These are phyloP conservation scores for Candida sphagnicola DNA, from an alignment of 805 yeast species.

Conservation along the genomic window DNA sequence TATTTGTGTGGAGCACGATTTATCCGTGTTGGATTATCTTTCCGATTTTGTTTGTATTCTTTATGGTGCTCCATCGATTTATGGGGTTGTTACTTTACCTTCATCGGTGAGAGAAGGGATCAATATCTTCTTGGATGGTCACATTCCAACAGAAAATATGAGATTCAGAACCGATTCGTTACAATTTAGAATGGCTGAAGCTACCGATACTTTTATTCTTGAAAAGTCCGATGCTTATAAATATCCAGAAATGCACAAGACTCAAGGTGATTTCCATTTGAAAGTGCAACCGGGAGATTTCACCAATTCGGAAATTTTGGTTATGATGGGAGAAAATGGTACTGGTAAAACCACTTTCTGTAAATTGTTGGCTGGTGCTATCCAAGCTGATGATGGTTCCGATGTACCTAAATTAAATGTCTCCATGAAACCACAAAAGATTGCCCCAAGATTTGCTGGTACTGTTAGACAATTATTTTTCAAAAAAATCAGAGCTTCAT, in stretches of 20 bases:
- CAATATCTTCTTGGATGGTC: conserved; percentile 97
- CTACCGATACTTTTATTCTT: conserved; percentile 67
- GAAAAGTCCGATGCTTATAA: conserved; percentile 76
- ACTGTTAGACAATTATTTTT: conserved; percentile 96
- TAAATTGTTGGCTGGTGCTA: conserved; percentile 89
- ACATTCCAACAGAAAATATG: conserved; percentile 93
- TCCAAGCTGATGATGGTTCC: conserved; percentile 77
- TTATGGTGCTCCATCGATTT: conserved; percentile 97
- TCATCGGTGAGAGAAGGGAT: conserved; percentile 98
- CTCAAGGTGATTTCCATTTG: conserved; percentile 94
- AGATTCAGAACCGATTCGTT: conserved; percentile 95
- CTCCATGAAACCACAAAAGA: conserved; percentile 98
- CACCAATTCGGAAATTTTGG: conserved; percentile 93
- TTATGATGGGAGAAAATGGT: conserved; percentile 99
- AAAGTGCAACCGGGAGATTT: conserved; percentile 82
- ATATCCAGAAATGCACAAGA: conserved; percentile 82
- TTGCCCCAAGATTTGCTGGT: conserved; percentile 98
- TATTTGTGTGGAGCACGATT: conserved; percentile 97
- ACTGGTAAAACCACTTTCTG: conserved; percentile 99
- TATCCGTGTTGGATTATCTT: conserved; percentile 93
- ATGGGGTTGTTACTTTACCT: conserved; percentile 98
- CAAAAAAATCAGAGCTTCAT: conserved; percentile 92
- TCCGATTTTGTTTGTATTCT: conserved; percentile 96
- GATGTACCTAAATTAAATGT: conserved; percentile 86
- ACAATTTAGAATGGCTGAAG: conserved; percentile 90